phyloP scores from a whole-genome alignment of 352 stramenopile species.

The Peronospora belbahrii region DNA sequence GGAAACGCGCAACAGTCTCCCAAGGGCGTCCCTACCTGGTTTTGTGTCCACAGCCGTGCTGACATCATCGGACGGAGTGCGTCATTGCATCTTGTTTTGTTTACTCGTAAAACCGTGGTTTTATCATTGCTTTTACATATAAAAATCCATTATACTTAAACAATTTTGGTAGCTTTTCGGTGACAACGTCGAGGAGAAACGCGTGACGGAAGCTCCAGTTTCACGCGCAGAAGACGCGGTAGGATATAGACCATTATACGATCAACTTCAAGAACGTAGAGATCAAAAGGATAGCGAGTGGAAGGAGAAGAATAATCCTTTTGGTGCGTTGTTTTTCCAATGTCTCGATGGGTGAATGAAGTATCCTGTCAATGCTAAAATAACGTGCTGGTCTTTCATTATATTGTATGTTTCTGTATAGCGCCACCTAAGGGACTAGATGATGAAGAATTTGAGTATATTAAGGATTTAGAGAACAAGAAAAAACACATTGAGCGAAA shows the following conservation, averaged over 20 bases:
- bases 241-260: constrained; percentile 71
- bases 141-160: too few relatives aligned
- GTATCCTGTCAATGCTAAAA: not conserved
- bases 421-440: constrained; percentile 80
- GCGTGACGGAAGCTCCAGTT: constrained; percentile 58
- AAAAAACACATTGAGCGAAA: constrained; percentile 41
- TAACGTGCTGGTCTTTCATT: not conserved
- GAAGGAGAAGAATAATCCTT: constrained; percentile 87
- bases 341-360: not conserved
- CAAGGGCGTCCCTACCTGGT: constrained; percentile 38
- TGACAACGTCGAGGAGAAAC: constrained; percentile 79
- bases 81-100: constrained; percentile 10
- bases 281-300: constrained; percentile 81
- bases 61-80: constrained; percentile 77
- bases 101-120: not conserved
- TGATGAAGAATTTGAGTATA: constrained; percentile 80
- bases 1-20: constrained; percentile 10
- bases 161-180: constrained; percentile 85
- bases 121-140: too few relatives aligned
- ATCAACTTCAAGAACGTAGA: constrained; percentile 69
- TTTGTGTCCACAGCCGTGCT: constrained; percentile 81
- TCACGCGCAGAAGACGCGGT: constrained; percentile 29
- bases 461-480: constrained; percentile 56
- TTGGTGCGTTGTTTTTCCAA: constrained; percentile 38
- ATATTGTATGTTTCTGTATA: constrained; percentile 14